These are phyloP conservation scores for Chlamydomonas urium DNA, from an alignment of 139 green algal genomes.

Conservation along the genomic window DNA sequence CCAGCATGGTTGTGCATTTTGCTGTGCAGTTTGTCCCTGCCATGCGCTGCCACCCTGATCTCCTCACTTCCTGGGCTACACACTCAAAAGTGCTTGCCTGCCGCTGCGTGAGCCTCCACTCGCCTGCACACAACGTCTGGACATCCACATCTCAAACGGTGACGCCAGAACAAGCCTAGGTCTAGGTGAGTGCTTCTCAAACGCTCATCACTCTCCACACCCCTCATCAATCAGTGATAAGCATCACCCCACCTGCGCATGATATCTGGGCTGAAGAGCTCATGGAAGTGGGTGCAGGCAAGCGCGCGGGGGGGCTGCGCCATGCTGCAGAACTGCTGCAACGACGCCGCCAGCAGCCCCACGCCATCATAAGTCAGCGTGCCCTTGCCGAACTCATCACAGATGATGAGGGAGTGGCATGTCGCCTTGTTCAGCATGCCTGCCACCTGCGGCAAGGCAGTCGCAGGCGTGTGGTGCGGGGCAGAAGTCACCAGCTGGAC, in stretches of 20 bases:
- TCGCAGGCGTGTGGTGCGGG: too few species aligned
- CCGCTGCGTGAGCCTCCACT: too few species aligned
- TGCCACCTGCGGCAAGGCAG: conserved; percentile 37
- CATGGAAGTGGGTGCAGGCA: conserved; percentile 77
- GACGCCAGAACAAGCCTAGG: neutral
- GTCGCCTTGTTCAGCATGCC: conserved; percentile 73
- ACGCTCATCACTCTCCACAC: neutral
- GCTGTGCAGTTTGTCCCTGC: too few species aligned
- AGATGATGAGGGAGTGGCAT: conserved; percentile 71
- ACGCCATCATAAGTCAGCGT: conserved; percentile 79
- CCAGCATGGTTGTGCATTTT: too few species aligned
- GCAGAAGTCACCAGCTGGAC: neutral
- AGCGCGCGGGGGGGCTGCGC: conserved; percentile 50
- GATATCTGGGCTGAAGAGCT: conserved; percentile 45
- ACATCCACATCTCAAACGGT: neutral
- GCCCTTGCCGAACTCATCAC: conserved; percentile 97
- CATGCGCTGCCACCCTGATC: too few species aligned
- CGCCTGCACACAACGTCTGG: neutral
- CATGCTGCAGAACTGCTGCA: conserved; percentile 45
- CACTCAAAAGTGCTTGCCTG: too few species aligned
- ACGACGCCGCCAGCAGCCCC: conserved; percentile 60
- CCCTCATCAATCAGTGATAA: too few species aligned
- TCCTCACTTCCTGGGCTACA: neutral
- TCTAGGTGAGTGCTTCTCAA: neutral
- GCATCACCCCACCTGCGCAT: conserved; percentile 29